Conservation (phyloP, 306 rosid genomes). For the Alnus rubra region DNA sequence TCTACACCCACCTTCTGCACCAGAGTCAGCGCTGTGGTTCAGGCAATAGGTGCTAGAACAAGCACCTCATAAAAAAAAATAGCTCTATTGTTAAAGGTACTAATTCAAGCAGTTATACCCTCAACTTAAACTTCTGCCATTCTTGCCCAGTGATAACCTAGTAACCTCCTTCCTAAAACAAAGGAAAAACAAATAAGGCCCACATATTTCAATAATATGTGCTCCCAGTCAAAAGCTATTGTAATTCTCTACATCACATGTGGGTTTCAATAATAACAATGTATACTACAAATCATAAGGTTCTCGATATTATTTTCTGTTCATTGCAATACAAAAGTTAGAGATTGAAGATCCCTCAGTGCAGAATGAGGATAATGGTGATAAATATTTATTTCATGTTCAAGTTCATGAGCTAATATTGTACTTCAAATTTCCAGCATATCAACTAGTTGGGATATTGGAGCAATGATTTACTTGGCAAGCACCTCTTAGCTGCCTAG, state of each 20-base stretch:
- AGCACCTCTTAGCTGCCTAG: background rate
- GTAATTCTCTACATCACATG: too few relatives aligned
- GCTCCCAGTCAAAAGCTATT: too few relatives aligned
- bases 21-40: background rate
- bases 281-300: background rate
- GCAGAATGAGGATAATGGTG: background rate
- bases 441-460: background rate
- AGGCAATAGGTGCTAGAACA: background rate
- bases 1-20: background rate
- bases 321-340: background rate
- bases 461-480: background rate
- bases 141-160: background rate
- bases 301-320: background rate
- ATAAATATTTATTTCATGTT: background rate
- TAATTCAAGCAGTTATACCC: background rate
- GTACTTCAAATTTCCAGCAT: background rate
- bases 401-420: background rate
- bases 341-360: background rate
- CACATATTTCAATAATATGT: background rate
- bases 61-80: background rate
- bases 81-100: background rate
- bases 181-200: background rate
- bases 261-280: background rate
- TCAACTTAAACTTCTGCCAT: background rate
- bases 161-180: background rate